Evolutionary conservation across 1,284 basidiomycete genomes (phyloP), one percentile per base, ranked within the genome.

Genomic region (Ustilago hordei): DNA sequence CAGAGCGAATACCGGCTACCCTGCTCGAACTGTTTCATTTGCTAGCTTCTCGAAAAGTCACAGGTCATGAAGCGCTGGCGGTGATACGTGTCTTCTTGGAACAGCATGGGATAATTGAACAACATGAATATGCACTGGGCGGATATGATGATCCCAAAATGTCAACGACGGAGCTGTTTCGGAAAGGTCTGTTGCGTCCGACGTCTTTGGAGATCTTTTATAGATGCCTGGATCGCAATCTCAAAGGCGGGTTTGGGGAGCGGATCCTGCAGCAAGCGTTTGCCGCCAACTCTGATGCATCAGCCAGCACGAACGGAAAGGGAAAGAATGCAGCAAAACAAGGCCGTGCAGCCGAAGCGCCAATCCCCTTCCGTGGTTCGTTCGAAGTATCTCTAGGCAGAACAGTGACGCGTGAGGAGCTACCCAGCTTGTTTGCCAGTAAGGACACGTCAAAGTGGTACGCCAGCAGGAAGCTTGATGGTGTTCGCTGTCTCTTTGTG

Each of bases 161-260:
- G 17, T 57, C 64, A 4, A 65, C 67, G 2, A 58, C 64, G 1
- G 77, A 72, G 45, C 53, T 66, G 19, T 63, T 75, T 31, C 56
- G 69, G 15, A 57, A 56, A n/a, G 59, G 58, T 23, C 41, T 70
- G 12, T 48, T 75, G 8, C 69, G 67, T 7, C 77, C 77, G 1
- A 76, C 73, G 7, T 57, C 70, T 13, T 53, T 76, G 36, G 78
- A 81, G 17, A 60, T 79, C 28, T 80, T 82, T 38, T 77, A 66
- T 45, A 70, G 81, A 8, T 81, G 79, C 54, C 56, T 82, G 11
- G 81, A 82, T 28, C 77, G 81, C 38, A 81, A 81, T 35, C 70
- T 82, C 39, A 70, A 78, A 54, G 69, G 67, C 4, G 81, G 81
- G 4, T 64, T 82, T n/a, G 59, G 69, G 4, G 66, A 69, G 19